Conservation (phyloP, 2,329 filamentous ascomycete genomes). For the Fusarium xylarioides region DNA sequence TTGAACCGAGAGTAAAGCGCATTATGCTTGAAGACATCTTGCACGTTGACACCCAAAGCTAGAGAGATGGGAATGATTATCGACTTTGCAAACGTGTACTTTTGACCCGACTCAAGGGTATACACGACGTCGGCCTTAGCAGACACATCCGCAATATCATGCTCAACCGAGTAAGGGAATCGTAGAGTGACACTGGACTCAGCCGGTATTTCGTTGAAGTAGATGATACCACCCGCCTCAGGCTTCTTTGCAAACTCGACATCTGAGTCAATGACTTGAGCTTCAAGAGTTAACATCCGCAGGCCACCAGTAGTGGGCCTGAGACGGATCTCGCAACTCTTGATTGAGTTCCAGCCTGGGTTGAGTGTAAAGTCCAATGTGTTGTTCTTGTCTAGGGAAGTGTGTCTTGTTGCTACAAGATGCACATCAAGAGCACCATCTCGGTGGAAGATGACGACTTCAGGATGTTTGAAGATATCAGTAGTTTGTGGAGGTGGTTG, state of each 20-base stretch:
- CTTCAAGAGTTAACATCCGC: constrained; percentile 69
- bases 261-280: constrained; percentile 56
- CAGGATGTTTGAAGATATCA: constrained; percentile 66
- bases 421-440: constrained; percentile 73
- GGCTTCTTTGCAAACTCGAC: constrained; percentile 58
- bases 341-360: constrained; percentile 78
- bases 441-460: constrained; percentile 78
- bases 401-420: constrained; percentile 71
- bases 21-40: constrained; percentile 90
- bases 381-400: constrained; percentile 82
- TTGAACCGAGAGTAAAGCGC: constrained; percentile 90
- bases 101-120: constrained; percentile 68
- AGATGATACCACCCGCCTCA: constrained; percentile 64
- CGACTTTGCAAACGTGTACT: constrained; percentile 48
- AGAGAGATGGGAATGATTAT: constrained; percentile 78
- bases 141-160: constrained; percentile 74
- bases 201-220: constrained; percentile 57
- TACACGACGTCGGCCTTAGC: constrained; percentile 82
- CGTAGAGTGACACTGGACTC: constrained; percentile 64
- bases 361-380: constrained; percentile 77
- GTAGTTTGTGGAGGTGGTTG: constrained; percentile 57
- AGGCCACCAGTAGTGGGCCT: constrained; percentile 73
- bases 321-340: constrained; percentile 67
- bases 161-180: constrained; percentile 86
- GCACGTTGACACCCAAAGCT: constrained; percentile 92